Percentiles rank a stretch among this genome's conserved stretches.
These are phyloP conservation scores for Selenicereus undatus DNA, from an alignment of 148 eudicot genomes.

Conservation along the genomic window DNA sequence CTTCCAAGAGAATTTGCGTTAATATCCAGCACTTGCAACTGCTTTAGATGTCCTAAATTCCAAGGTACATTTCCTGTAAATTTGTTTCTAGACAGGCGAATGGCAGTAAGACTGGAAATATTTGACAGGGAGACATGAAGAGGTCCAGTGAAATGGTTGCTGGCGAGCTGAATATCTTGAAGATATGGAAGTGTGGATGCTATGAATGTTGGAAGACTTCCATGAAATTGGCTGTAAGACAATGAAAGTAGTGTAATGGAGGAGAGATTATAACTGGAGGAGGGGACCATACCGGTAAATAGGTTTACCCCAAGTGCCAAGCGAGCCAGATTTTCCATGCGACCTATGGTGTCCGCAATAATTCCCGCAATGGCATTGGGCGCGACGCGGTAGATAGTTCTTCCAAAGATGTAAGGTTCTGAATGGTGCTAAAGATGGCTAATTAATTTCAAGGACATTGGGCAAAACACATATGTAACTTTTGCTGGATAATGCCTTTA, in stretches of 20 bases:
- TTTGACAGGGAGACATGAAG: slow-evolving; percentile 28
- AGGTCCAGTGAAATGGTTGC: slow-evolving; percentile 24
- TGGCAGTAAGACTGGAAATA: slow-evolving; percentile 10
- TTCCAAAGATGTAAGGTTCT: neutral
- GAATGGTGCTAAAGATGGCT: too few relatives aligned
- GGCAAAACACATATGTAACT: too few relatives aligned
- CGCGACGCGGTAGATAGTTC: neutral
- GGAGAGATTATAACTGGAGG: slow-evolving; percentile 27
- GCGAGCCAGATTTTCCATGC: slow-evolving; percentile 5
- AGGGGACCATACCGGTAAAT: slow-evolving; percentile 29
- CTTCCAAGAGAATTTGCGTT: too few relatives aligned
- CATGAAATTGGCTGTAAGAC: slow-evolving; percentile 16
- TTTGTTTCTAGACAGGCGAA: neutral
- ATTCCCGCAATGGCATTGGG: slow-evolving; percentile 18
- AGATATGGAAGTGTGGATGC: slow-evolving; percentile 22
- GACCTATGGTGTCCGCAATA: slow-evolving; percentile 26
- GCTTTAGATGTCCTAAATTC: too few relatives aligned
- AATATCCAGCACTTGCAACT: too few relatives aligned
- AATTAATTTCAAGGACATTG: too few relatives aligned
- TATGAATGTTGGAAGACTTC: slow-evolving; percentile 25
- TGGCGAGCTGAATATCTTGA: neutral
- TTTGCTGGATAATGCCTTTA: too few relatives aligned
- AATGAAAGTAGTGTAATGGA: slow-evolving; percentile 5
- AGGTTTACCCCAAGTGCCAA: neutral
- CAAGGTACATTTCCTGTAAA: too few relatives aligned